Conservation (phyloP, 345 rosid species). For the Heritiera fomes region DNA sequence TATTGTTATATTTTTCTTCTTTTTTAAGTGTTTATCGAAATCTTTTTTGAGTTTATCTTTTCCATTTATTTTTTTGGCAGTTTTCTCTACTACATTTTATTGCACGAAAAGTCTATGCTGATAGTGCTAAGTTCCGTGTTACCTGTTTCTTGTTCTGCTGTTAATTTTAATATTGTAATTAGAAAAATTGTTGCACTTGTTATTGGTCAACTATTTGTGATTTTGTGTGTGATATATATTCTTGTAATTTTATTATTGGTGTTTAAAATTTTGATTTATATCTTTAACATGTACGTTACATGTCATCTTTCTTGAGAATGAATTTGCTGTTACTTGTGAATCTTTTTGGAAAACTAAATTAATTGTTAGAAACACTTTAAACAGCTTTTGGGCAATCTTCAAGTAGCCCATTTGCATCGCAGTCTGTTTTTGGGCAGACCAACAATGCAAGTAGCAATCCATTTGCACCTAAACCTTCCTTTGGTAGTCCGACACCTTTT, state of each 20-base stretch:
- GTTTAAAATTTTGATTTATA: background rate
- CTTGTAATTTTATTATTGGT: background rate
- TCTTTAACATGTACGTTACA: background rate
- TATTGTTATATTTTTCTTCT: background rate
- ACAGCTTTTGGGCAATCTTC: conserved; percentile 87
- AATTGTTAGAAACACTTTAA: conserved; percentile 18
- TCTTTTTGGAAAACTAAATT: conserved; percentile 1
- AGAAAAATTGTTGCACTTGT: background rate
- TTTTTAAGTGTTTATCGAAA: background rate
- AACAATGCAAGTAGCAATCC: conserved; percentile 59
- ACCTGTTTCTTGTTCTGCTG: background rate
- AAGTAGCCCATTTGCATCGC: conserved; percentile 69
- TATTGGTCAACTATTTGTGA: background rate
- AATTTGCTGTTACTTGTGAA: background rate
- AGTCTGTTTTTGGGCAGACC: conserved; percentile 69
- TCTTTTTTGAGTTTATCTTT: background rate
- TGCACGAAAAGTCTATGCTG: background rate
- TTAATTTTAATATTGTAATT: background rate
- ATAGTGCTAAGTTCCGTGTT: background rate
- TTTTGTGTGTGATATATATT: background rate
- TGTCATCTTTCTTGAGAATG: background rate
- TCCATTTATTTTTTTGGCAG: no score
- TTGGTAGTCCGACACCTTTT: conserved; percentile 65
- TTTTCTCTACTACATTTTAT: background rate
- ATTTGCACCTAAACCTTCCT: conserved; percentile 69